A percentile compares a stretch with the other conserved stretches of the same genome.
These are phyloP conservation scores for Myochromella boudieri DNA, from an alignment of 768 basidiomycete genomes.

Conservation along the genomic window DNA sequence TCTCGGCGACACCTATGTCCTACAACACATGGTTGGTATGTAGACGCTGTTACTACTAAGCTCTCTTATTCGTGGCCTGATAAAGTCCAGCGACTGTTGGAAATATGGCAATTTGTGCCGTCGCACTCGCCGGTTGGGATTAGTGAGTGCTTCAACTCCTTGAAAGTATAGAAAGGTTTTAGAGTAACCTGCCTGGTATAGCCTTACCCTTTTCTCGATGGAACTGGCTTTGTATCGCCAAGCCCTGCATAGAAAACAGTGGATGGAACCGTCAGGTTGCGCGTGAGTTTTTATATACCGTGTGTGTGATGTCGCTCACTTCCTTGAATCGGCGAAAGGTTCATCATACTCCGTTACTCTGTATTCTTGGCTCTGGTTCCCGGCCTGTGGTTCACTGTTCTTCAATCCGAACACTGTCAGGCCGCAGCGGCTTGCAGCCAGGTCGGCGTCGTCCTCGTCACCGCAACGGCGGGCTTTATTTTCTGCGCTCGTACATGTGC, in stretches of 20 bases:
- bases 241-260: not conserved
- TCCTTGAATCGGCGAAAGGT: not conserved
- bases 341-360: slow-evolving; percentile 17
- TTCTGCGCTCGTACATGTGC: slow-evolving; percentile 20
- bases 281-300: not conserved
- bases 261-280: not conserved
- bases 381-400: slow-evolving; percentile 13
- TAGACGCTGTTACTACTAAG: no score
- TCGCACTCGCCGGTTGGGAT: slow-evolving; percentile 15
- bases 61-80: no score
- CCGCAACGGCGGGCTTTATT: slow-evolving; percentile 20
- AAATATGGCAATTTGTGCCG: no score
- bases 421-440: slow-evolving; percentile 16
- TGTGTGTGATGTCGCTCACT: not conserved
- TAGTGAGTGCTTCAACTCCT: slow-evolving; percentile 10
- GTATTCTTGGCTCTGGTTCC: slow-evolving; percentile 14
- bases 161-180: slow-evolving; percentile 2
- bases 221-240: not conserved
- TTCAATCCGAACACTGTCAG: slow-evolving; percentile 21
- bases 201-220: not conserved
- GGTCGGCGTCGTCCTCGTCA: slow-evolving; percentile 20
- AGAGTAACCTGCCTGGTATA: not conserved
- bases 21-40: no score
- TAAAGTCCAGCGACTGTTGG: no score
- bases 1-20: no score